Base-by-base conservation (phyloP, 768 basidiomycete genomes). In the Boletus pseudopeckii region DNA sequence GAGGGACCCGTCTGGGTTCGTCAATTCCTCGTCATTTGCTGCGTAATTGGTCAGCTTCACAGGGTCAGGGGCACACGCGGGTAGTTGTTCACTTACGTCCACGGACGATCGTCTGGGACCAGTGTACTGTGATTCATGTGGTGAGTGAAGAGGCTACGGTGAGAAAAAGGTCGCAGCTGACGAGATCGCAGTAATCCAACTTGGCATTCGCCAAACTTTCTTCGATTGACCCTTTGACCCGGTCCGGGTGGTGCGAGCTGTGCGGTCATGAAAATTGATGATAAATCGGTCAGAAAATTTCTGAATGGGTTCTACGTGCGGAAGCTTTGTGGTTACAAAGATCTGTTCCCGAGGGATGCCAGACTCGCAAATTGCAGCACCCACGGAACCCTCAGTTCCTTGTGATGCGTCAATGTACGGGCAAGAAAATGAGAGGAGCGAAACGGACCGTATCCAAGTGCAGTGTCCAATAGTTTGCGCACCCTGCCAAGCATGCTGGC, bases 311-410 rank as follows among this genome's bases (percentile, higher is more conserved):
- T 42, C 28, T 15, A 54, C 47, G 6, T 34, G 75, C 75, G 67
- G 63, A 32, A 81, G 65, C 57, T 83, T 83, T 17, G 81, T 81
- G 32, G 78, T 79, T 11, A 82, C 58, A 62, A 74, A 82, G 37
- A 82, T 67, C 30, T 78, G 71, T 22, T 64, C 65, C 40, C 79
- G 71, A 5, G 78, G 74, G n/a, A 80, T 66, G 1, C 72, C 73
- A 24, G 76, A 77, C 18, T 72, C 76, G 13, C 74, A 67, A 40
- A 83, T 72, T 3, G 76, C 80, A 30, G 62, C 60, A 6, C 80
- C 78, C 22, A 81, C 79, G 11, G 64, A 56, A 56, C 72, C 62
- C 61, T 82, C 82, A 52, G 78, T 82, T 46, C 55, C 49, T 49
- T 56, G 10, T 36, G 39, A 34, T 17, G 11, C 14, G 20, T 51